Evolutionary conservation across 129 eudicot genomes (phyloP).

Genomic region (Flaveria ramosissima): DNA sequence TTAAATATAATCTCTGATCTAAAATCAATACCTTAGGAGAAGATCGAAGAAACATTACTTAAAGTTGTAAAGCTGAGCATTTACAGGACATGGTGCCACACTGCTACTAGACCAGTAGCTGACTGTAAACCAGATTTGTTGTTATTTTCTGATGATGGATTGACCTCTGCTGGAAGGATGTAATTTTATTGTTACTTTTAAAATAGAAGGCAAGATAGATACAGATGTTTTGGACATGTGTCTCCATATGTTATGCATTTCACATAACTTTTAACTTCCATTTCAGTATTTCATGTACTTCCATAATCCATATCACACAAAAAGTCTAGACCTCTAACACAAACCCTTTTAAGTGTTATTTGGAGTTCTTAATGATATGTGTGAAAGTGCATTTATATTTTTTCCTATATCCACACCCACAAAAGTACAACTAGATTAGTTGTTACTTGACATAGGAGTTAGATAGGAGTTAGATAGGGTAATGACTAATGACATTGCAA

Average conservation of each 20-base stretch:
- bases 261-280: conserved; percentile 2
- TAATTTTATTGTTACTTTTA: background rate
- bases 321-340: conserved; percentile 16
- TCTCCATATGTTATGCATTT: background rate
- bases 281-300: background rate
- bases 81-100: background rate
- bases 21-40: background rate
- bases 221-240: background rate
- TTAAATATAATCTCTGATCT: background rate
- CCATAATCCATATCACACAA: background rate
- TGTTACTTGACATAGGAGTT: background rate
- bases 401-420: too few species aligned
- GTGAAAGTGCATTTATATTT: background rate
- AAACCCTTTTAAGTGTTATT: conserved; percentile 10
- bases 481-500: background rate
- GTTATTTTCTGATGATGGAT: conserved; percentile 11
- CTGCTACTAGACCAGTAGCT: conserved; percentile 6
- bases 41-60: background rate
- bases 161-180: background rate
- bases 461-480: conserved; percentile 2
- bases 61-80: background rate
- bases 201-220: background rate
- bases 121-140: conserved; percentile 6
- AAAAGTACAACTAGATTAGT: too few species aligned
- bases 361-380: conserved; percentile 14